Evolutionary conservation across 208 protist genomes (phyloP), one percentile per base, ranked within the genome.

Genomic region (Sergeia podlipaevii): DNA sequence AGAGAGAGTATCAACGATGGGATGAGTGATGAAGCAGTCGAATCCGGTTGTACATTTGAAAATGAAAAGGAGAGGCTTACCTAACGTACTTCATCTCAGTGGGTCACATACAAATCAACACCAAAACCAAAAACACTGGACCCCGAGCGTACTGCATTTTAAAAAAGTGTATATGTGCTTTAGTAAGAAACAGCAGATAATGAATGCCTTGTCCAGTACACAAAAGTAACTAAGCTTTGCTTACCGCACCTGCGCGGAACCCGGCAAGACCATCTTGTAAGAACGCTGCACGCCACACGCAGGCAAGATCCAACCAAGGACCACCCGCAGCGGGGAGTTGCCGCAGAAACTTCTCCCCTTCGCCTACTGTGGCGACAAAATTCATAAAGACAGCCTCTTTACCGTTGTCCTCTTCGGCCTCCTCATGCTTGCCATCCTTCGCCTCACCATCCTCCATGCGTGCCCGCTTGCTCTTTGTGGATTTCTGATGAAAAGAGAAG

Each of bases 341-440:
- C 3, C 70, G 60, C 46, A 93, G 60, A 60, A 93, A 93, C 10
- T 27, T 11, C 30, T 81, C 77, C 1, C 63, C 80, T 42, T 93
- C 80, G 53, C 63, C 60, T n/a, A 89, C 64, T 7, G 51, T 84
- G n/a, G 77, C 54, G 13, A 74, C 74, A 52, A 84, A 74, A 33
- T 75, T 81, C 39, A 93, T 78, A 30, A 85, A 93, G 1, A 93
- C 85, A 42, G 74, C 44, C 42, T 68, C 47, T 8, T 33, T 17
- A 8, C 39, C 39, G 26, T 74, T 65, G 15, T 60, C 34, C 10
- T 17, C 23, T 8, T 18, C 36, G 42, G 44, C 23, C 26, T 56
- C 17, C 30, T 29, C 6, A 24, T 64, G 43, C 23, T 45, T 58
- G 10, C 68, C 47, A 21, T 70, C 60, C 21, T 61, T 54, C 23